Percentiles rank a stretch among this genome's conserved stretches.
Conservation (phyloP, 768 basidiomycete species). For the Amanita pseudoporphyria region DNA sequence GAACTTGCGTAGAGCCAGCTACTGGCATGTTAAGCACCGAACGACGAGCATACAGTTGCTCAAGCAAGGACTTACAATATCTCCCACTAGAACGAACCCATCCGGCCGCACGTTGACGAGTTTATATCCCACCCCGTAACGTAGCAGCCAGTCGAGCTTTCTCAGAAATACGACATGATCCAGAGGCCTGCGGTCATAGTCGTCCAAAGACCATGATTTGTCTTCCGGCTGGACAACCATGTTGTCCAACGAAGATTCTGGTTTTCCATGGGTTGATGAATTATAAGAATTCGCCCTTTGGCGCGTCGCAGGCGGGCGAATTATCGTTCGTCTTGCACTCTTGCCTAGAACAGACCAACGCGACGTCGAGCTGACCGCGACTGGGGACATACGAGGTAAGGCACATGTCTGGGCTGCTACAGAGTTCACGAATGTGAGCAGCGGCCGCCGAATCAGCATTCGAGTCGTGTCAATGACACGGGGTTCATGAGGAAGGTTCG, state of each 20-base stretch:
- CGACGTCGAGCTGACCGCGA: not conserved
- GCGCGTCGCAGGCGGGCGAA: not conserved
- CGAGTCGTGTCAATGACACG: not conserved
- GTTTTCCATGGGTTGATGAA: not conserved
- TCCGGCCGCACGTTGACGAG: constrained; percentile 58
- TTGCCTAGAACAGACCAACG: not conserved
- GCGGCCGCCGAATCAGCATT: not conserved
- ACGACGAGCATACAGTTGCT: not conserved
- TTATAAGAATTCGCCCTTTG: not conserved
- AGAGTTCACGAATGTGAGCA: not conserved
- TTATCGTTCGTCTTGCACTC: not conserved
- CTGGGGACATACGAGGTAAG: not conserved
- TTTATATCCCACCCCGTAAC: constrained; percentile 59
- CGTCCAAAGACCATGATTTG: not conserved
- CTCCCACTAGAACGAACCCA: constrained; percentile 63
- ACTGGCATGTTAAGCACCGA: not conserved
- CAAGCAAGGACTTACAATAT: constrained; percentile 45
- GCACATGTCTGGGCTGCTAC: not conserved
- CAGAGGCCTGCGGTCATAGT: not conserved
- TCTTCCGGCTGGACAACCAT: not conserved
- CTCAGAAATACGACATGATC: not conserved
- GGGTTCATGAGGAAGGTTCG: not conserved
- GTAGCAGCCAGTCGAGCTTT: constrained; percentile 44
- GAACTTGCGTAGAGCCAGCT: not conserved
- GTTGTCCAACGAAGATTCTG: not conserved